A percentile compares a stretch with the other conserved stretches of the same genome.
phyloP scores from a whole-genome alignment of 163 green algal genomes.

The Prototheca stagnorum region DNA sequence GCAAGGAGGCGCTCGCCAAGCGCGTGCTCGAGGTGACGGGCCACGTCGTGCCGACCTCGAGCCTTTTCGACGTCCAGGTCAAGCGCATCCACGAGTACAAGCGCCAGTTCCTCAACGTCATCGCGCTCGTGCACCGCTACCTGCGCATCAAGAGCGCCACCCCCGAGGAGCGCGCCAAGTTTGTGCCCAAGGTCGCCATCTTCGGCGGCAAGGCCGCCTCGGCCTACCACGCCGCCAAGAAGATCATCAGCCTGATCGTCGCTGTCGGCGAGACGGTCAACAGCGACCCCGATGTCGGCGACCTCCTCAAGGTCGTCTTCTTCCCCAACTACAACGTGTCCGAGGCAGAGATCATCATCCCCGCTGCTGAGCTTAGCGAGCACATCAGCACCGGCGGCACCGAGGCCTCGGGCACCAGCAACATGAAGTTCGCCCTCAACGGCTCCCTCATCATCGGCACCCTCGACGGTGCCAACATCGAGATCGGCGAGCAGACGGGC shows the following conservation, averaged over 20 bases:
- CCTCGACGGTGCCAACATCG: conserved; percentile 96
- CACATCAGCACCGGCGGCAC: conserved; percentile 94
- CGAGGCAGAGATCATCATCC: conserved; percentile 81
- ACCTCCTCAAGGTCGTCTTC: conserved; percentile 81
- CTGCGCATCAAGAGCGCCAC: conserved; percentile 83
- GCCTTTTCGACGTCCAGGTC: conserved; percentile 88
- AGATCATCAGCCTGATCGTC: conserved; percentile 86
- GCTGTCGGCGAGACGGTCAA: conserved; percentile 74
- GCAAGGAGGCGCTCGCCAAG: conserved; percentile 54
- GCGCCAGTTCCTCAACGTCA: conserved; percentile 93
- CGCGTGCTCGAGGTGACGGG: conserved; percentile 41
- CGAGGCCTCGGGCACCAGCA: conserved; percentile 88
- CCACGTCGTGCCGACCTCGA: conserved; percentile 26
- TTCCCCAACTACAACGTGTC: conserved; percentile 97
- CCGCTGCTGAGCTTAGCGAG: conserved; percentile 76
- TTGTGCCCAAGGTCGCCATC: conserved; percentile 66
- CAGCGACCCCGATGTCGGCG: conserved; percentile 72
- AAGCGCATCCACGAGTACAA: conserved; percentile 99
- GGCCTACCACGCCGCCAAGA: conserved; percentile 94
- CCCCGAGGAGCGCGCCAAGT: conserved; percentile 36
- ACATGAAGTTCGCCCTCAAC: conserved; percentile 99
- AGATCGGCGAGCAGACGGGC: conserved; percentile 72
- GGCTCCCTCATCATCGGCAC: conserved; percentile 88
- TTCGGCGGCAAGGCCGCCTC: conserved; percentile 91
- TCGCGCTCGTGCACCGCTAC: conserved; percentile 88